A percentile compares a stretch with the other conserved stretches of the same genome.
Conservation (phyloP, 306 rosid genomes). For the Lathyrus sativus region DNA sequence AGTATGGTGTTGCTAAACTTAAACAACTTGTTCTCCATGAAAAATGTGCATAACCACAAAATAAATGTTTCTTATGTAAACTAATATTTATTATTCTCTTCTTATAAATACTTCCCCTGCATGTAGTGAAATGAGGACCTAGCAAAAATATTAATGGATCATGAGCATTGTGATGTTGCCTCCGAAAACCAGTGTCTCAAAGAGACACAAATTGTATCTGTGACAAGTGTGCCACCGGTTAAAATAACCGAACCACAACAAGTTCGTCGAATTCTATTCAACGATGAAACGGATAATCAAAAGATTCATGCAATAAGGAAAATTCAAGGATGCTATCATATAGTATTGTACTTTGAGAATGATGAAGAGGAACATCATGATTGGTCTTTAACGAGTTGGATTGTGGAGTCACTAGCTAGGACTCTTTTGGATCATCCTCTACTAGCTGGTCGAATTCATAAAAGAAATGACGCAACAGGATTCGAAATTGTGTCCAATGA, state of each 20-base stretch:
- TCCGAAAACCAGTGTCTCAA: constrained; percentile 11
- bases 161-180: background rate
- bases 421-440: constrained; percentile 50
- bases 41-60: background rate
- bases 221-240: constrained; percentile 47
- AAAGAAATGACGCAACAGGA: background rate
- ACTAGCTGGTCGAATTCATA: constrained; percentile 52
- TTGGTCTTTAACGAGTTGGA: constrained; percentile 59
- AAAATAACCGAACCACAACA: constrained; percentile 44
- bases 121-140: background rate
- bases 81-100: background rate
- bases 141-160: constrained; percentile 9
- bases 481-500: constrained; percentile 54
- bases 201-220: constrained; percentile 36
- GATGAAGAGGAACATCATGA: constrained; percentile 23
- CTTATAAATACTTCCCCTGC: background rate
- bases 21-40: background rate
- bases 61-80: background rate
- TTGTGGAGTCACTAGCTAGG: constrained; percentile 53
- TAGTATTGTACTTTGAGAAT: constrained; percentile 47
- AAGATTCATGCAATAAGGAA: background rate
- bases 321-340: constrained; percentile 46
- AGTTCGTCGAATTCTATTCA: constrained; percentile 34
- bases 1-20: background rate
- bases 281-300: background rate